These are phyloP conservation scores for Alternaria rosae DNA, from an alignment of 2,329 filamentous ascomycete genomes.

Conservation along the genomic window DNA sequence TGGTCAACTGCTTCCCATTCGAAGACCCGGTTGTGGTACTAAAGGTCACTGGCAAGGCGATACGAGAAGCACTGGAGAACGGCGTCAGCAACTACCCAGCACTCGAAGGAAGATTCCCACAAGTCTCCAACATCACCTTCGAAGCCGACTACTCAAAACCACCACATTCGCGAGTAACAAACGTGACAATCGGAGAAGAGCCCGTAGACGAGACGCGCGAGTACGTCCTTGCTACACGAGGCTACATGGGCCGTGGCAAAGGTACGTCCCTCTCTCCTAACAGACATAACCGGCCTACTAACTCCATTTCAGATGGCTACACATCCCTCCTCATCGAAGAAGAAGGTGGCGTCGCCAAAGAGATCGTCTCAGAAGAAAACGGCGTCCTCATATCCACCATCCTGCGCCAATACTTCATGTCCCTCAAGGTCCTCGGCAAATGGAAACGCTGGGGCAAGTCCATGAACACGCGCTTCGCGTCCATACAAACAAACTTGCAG, in stretches of 20 bases:
- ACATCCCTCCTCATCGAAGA: slow-evolving; percentile 75
- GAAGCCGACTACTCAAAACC: slow-evolving; percentile 71
- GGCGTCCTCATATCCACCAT: slow-evolving; percentile 87
- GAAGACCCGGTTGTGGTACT: slow-evolving; percentile 88
- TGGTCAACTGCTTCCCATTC: slow-evolving; percentile 91
- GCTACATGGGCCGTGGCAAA: slow-evolving; percentile 89
- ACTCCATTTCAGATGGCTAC: slow-evolving; percentile 69
- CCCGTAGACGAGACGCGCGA: slow-evolving; percentile 68
- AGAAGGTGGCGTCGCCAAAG: slow-evolving; percentile 78
- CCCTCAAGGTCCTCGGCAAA: slow-evolving; percentile 77
- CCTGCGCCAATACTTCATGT: slow-evolving; percentile 90
- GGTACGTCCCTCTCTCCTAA: slow-evolving; percentile 27
- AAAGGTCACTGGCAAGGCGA: slow-evolving; percentile 72
- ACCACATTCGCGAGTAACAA: slow-evolving; percentile 68
- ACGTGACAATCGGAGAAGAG: slow-evolving; percentile 66
- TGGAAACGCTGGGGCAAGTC: slow-evolving; percentile 76
- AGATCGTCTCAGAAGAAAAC: slow-evolving; percentile 84
- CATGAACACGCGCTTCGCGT: slow-evolving; percentile 70
- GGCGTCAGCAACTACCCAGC: slow-evolving; percentile 81
- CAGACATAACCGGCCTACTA: too few species aligned
- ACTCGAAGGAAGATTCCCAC: slow-evolving; percentile 81
- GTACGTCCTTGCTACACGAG: slow-evolving; percentile 80
- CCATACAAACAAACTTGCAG: slow-evolving; percentile 69
- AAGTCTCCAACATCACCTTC: slow-evolving; percentile 84
- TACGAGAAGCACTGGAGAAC: slow-evolving; percentile 85